Percentiles rank a stretch among this genome's conserved stretches.
These are phyloP conservation scores for Purpureocillium lavendulum DNA, from an alignment of 2,329 filamentous ascomycete genomes.

Conservation along the genomic window DNA sequence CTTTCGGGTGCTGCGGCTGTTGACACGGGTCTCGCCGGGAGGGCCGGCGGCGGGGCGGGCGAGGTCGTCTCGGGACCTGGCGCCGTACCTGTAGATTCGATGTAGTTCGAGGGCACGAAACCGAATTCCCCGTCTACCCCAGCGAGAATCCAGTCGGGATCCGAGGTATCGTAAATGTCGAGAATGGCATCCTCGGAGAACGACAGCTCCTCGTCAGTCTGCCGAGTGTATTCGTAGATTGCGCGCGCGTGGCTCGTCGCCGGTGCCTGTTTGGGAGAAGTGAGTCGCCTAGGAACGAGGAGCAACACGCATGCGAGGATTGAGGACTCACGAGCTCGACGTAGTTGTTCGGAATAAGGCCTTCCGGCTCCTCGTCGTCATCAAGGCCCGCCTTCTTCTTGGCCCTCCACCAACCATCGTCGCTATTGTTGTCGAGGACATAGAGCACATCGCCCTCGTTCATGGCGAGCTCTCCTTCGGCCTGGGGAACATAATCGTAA, in stretches of 20 bases:
- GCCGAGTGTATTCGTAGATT: conserved; percentile 95
- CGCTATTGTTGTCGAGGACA: conserved; percentile 70
- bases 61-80: conserved; percentile 32
- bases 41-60: conserved; percentile 26
- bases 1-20: conserved; percentile 21
- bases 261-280: conserved; percentile 41
- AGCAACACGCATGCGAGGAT: conserved; percentile 40
- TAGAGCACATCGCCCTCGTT: conserved; percentile 83
- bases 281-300: neutral
- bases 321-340: conserved; percentile 67
- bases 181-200: conserved; percentile 83
- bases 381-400: conserved; percentile 81
- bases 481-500: conserved; percentile 88
- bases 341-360: conserved; percentile 90
- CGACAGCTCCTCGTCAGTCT: conserved; percentile 96
- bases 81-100: conserved; percentile 55
- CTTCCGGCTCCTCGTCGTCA: conserved; percentile 85
- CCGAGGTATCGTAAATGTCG: conserved; percentile 79
- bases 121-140: conserved; percentile 79
- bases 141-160: conserved; percentile 94
- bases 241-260: conserved; percentile 68
- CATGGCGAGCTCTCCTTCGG: conserved; percentile 77
- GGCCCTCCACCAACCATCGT: conserved; percentile 88
- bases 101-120: conserved; percentile 94
- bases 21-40: conserved; percentile 33